These are phyloP conservation scores for Cryphonectria naterciae DNA, from an alignment of 2,329 filamentous ascomycete genomes.

Conservation along the genomic window DNA sequence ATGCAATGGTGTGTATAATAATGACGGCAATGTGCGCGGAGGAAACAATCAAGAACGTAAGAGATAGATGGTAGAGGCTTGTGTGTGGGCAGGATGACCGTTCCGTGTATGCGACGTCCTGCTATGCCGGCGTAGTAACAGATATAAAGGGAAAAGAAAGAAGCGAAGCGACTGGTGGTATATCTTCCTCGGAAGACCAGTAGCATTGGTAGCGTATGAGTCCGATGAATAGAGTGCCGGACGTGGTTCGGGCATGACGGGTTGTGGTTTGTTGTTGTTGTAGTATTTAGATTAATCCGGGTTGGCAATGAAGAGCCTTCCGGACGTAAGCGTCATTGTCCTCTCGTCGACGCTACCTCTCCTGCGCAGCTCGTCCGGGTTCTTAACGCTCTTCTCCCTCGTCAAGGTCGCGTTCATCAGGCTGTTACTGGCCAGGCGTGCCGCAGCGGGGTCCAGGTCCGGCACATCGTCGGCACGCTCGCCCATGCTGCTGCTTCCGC, in stretches of 20 bases:
- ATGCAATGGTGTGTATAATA: slow-evolving; percentile 28
- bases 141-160: background rate
- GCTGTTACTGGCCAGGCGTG: slow-evolving; percentile 55
- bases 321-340: slow-evolving; percentile 73
- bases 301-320: slow-evolving; percentile 83
- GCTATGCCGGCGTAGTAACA: slow-evolving; percentile 9
- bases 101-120: slow-evolving; percentile 17
- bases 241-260: background rate
- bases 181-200: slow-evolving; percentile 10
- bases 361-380: slow-evolving; percentile 71
- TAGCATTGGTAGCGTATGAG: background rate
- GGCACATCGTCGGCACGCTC: slow-evolving; percentile 65
- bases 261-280: background rate
- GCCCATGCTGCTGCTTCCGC: slow-evolving; percentile 59
- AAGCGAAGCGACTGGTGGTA: slow-evolving; percentile 24
- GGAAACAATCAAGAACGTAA: background rate
- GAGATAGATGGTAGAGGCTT: slow-evolving; percentile 12
- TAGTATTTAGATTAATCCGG: slow-evolving; percentile 59
- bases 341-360: slow-evolving; percentile 84
- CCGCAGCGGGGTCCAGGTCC: slow-evolving; percentile 53
- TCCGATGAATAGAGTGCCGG: slow-evolving; percentile 15
- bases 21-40: background rate
- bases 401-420: slow-evolving; percentile 60
- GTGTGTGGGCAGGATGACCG: slow-evolving; percentile 11
- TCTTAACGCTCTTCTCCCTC: slow-evolving; percentile 68